Base-by-base conservation (phyloP, 1,139 yeast genomes). In the Hansenula sp. region DNA sequence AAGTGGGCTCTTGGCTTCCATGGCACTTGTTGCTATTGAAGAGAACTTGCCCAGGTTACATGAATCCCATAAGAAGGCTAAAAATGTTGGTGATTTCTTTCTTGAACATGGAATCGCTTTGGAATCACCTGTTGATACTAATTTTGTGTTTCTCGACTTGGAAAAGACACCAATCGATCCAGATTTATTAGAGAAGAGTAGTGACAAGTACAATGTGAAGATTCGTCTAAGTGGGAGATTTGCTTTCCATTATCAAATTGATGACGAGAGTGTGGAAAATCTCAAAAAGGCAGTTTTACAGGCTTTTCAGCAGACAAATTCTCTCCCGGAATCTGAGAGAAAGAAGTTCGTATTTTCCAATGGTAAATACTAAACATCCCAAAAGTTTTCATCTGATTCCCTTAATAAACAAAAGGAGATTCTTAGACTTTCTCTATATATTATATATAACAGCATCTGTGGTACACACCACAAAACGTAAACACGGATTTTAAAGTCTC, bases 231-330 rank as follows among this genome's bases (percentile, higher is more conserved):
- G 85, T 39, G 67, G 68, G 18, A 68, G 91, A 45, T 61, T 88
- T 36, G 84, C 89, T 2, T 79, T 86, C 66, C 96, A 89, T 61
- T 88, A 82, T 66, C 97, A 90, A 64, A 74, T 77, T 43, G 71
- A 82, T 28, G 73, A 72, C 30, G 80, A 81, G 39, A 77, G 90
- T 40, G 72, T 88, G 36, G 89, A 83, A 43, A 71, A 68, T 39
- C 70, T 86, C 43, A 85, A 84, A 60, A 57, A 62, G 42, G 83
- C 84, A 2, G 61, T 85, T 32, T 55, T 71, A 43, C 84, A 81
- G 52, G 76, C 87, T 31, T 71, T 67, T 55, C 70, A 76, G 44
- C 70, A 76, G 54, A 70, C 80, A 1, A 59, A 67, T 13, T 37
- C n/a, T n/a, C 21, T 9, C 19, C 18, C 28, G 25, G 28, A 25